Conservation (phyloP, 129 eudicot species). For the Artemisia argyi region DNA sequence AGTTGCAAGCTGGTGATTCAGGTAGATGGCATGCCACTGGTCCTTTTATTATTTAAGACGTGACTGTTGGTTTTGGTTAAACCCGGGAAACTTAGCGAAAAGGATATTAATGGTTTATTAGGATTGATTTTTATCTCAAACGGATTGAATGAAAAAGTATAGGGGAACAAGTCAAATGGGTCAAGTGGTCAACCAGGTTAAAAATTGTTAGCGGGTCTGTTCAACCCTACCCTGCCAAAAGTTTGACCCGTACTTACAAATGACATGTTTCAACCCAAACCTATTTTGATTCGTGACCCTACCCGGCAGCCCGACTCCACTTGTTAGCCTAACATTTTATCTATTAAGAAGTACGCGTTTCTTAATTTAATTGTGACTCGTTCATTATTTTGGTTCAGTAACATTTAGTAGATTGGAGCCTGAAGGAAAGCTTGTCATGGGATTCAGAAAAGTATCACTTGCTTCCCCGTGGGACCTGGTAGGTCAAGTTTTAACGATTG, state of each 20-base stretch:
- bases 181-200: too few species aligned
- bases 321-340: not conserved
- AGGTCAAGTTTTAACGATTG: slow-evolving; percentile 6
- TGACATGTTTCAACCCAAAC: too few species aligned
- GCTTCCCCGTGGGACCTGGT: slow-evolving; percentile 56
- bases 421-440: slow-evolving; percentile 85
- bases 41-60: not conserved
- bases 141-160: too few species aligned
- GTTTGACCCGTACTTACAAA: too few species aligned
- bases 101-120: too few species aligned
- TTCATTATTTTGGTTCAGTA: slow-evolving; percentile 50
- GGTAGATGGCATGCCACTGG: slow-evolving; percentile 46
- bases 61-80: slow-evolving; percentile 44
- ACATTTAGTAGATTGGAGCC: slow-evolving; percentile 89
- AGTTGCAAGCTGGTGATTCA: slow-evolving; percentile 90
- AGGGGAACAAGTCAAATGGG: too few species aligned
- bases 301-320: too few species aligned
- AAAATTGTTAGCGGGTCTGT: too few species aligned
- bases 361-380: slow-evolving; percentile 11
- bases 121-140: too few species aligned
- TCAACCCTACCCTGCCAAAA: too few species aligned
- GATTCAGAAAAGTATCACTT: slow-evolving; percentile 63
- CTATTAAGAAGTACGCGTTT: not conserved
- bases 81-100: too few species aligned
- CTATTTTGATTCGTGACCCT: too few species aligned